Base-by-base conservation (phyloP, 306 rosid species). In the Alnus rubra region DNA sequence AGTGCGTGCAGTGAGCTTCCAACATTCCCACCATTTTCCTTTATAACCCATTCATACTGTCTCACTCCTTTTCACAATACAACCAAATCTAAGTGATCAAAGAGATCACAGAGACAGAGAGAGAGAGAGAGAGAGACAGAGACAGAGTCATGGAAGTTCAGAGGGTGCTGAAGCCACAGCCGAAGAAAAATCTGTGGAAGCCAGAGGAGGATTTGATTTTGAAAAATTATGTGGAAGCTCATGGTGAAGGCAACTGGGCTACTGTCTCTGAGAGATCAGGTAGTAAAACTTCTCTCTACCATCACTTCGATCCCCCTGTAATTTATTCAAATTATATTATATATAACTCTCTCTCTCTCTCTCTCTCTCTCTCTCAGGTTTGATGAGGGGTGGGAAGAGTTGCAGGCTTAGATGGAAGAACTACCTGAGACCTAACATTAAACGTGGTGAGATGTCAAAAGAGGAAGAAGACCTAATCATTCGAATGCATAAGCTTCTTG, bases 331-430 rank as follows among this genome's bases (percentile, higher is more conserved):
- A 23, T 23, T 33, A 33, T 28, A n/a, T 8, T 23, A 19, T 58
- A 53, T 53, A 56, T 56, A 47, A 2, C 4, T 75, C 55, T 4
- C 11, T 42, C 47, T n/a, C 30, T 33, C 1, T 60, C 2, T 56
- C 63, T 55, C 42, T 48, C 28, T 18, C 14, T 67, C 62, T 53
- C 12, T 53, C 9, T 23, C 82, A 86, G 92, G 92, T 58, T 69
- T 90, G 70, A 85, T 55, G 77, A 86, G 94, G 75, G 88, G 92
- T 39, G 94, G 92, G 60, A 90, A 90, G 82, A 90, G 94, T 74
- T 90, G 94, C 78, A 82, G 94, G 82, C 82, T 90, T 54, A 81
- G 94, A 78, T 90, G 94, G 94, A 90, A 90, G 80, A 90, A 90
- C 69, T 90, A 90, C 76, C 74, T 90, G 74, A 81, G 90, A 80